Evolutionary conservation across 208 protist genomes (phyloP), one percentile per base, ranked within the genome.

Genomic region (Strigomonas culicis): DNA sequence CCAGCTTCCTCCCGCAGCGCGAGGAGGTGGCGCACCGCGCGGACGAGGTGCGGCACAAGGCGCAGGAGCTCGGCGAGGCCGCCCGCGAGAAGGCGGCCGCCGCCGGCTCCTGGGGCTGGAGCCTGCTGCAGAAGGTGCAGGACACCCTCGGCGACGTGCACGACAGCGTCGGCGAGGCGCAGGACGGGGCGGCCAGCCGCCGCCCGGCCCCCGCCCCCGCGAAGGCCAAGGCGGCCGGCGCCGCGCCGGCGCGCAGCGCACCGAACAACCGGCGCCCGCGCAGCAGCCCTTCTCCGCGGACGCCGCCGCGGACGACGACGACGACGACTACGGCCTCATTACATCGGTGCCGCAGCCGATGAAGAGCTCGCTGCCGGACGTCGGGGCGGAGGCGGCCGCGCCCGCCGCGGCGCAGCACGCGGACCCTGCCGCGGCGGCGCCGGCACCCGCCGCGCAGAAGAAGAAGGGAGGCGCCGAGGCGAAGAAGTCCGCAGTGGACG

Each of bases 101-200:
- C 1, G 89, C 79, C 34, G 72, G 71, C 2, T 66, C 77, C n/a
- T 95, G 90, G 86, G 90, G 90, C 4, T 72, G 60, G 75, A 72
- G 75, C 11, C 31, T 90, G 50, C 63, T 93, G 57, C 66, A 84
- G 52, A 68, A 70, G 11, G 41, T 88, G 17, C 68, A 85, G 57
- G 80, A 92, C 34, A 65, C 73, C 32, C 60, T 88, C 39, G 43
- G 50, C 19, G 76, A 72, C 17, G 74, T 65, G 8, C 61, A 72
- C 28, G 31, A 49, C 36, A 31, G n/a, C 32, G 43, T 70, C 27
- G 19, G 21, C 22, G 46, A 41, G 34, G 24, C 60, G 4, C 13
- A 68, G 17, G 15, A 44, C n/a, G 30, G 1, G 4, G 13, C 59
- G 7, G 46, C 25, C 50, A 47, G 6, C 13, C 19, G 4, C 43